Evolutionary conservation across 1,284 basidiomycete species (phyloP).

Genomic region (Omphalotus olearius): DNA sequence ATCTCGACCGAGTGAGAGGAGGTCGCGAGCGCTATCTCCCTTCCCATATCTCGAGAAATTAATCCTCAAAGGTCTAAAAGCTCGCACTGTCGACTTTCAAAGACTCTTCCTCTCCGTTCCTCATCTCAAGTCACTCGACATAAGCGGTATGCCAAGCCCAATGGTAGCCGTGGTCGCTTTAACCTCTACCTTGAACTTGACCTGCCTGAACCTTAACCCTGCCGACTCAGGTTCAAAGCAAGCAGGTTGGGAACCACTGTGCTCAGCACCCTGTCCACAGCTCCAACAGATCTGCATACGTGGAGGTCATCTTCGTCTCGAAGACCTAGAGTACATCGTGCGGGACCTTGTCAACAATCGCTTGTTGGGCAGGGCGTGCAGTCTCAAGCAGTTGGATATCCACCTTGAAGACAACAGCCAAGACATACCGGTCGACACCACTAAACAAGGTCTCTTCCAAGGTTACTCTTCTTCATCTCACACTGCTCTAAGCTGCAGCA

Average conservation of each 20-base stretch:
- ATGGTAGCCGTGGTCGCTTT: neutral
- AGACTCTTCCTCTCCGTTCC: conserved; percentile 27
- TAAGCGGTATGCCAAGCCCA: neutral
- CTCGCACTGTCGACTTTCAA: conserved; percentile 25
- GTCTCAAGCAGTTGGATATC: conserved; percentile 4
- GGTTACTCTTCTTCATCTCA: too few species aligned
- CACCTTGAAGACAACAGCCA: neutral
- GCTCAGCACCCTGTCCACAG: neutral
- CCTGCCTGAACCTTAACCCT: too few species aligned
- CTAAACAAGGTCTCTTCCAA: too few species aligned
- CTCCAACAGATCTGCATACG: neutral
- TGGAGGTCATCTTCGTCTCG: neutral
- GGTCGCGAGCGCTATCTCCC: neutral
- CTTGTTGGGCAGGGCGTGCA: neutral
- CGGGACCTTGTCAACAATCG: neutral
- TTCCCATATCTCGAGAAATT: conserved; percentile 16
- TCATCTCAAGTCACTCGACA: conserved; percentile 21
- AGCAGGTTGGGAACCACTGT: too few species aligned
- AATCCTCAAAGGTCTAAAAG: conserved; percentile 29
- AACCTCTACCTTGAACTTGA: too few species aligned
- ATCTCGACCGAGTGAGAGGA: neutral
- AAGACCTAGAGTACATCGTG: neutral
- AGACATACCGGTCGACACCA: too few species aligned
- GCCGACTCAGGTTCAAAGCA: too few species aligned
- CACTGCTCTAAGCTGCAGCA: neutral